phyloP scores from a whole-genome alignment of 2,329 filamentous ascomycete species.

The Colletotrichum tofieldiae region DNA sequence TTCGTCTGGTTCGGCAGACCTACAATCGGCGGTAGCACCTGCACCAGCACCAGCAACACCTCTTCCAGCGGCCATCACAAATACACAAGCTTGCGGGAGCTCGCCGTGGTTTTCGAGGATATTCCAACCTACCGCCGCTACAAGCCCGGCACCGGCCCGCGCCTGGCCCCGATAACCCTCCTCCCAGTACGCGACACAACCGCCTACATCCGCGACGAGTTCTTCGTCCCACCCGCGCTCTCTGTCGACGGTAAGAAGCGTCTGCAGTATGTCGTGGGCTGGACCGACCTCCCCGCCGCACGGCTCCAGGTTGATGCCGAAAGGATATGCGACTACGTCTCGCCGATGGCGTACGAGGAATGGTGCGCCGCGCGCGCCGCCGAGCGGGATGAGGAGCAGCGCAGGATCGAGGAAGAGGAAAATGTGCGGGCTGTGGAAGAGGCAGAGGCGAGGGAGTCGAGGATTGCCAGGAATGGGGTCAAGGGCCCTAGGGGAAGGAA shows the following conservation, averaged over 20 bases:
- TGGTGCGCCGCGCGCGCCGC: constrained; percentile 67
- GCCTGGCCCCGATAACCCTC: constrained; percentile 63
- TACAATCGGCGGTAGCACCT: background rate
- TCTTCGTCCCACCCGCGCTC: constrained; percentile 59
- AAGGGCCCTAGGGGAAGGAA: background rate
- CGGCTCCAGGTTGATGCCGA: constrained; percentile 62
- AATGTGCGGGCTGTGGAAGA: constrained; percentile 32
- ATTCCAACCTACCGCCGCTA: constrained; percentile 47
- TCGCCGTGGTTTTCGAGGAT: constrained; percentile 40
- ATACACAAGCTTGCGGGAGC: background rate
- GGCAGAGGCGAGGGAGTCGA: constrained; percentile 21
- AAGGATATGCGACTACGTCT: constrained; percentile 72
- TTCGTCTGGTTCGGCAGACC: constrained; percentile 31
- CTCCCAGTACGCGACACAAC: constrained; percentile 65
- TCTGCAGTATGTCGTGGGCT: constrained; percentile 70
- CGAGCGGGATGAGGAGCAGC: constrained; percentile 58
- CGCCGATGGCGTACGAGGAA: constrained; percentile 68
- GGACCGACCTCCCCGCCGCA: constrained; percentile 67
- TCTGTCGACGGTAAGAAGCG: constrained; percentile 58
- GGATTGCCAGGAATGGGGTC: background rate
- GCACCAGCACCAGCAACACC: background rate
- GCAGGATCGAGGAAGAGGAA: constrained; percentile 48
- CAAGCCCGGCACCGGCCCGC: constrained; percentile 63
- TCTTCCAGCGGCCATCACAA: background rate
- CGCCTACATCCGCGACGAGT: constrained; percentile 71